phyloP scores from a whole-genome alignment of 495 filamentous ascomycete genomes.

The Tetracladium setigerum region DNA sequence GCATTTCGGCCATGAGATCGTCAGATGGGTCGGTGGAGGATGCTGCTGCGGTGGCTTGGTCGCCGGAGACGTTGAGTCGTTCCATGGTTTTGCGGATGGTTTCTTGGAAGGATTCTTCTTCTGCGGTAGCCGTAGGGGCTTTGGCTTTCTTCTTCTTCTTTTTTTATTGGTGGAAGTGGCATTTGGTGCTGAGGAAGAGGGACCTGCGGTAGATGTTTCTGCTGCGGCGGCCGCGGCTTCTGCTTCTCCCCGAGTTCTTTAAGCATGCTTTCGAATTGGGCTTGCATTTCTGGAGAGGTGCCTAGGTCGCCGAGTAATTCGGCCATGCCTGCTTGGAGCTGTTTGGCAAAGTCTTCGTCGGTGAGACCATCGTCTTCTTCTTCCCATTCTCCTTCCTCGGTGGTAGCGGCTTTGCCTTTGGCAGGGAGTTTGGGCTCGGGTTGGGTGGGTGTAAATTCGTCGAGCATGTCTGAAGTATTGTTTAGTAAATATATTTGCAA shows the following conservation, averaged over 20 bases:
- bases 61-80: conserved; percentile 81
- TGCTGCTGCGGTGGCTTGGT: conserved; percentile 73
- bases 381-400: conserved; percentile 2
- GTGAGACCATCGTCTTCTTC: conserved; percentile 25
- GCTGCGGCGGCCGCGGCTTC: conserved; percentile 7
- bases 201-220: neutral
- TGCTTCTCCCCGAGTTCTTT: conserved; percentile 59
- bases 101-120: conserved; percentile 72
- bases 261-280: conserved; percentile 80
- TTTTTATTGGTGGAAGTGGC: conserved; percentile 16
- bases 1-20: conserved; percentile 75
- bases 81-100: conserved; percentile 88
- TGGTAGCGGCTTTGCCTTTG: conserved; percentile 4
- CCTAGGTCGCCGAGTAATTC: conserved; percentile 66
- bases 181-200: conserved; percentile 18
- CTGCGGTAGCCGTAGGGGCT: conserved; percentile 20
- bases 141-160: conserved; percentile 12
- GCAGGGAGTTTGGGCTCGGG: conserved; percentile 37
- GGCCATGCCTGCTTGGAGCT: conserved; percentile 83
- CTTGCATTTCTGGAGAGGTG: conserved; percentile 69
- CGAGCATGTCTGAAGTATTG: conserved; percentile 64
- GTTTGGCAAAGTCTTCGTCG: conserved; percentile 73
- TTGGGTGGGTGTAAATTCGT: conserved; percentile 67
- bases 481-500: conserved; percentile 2
- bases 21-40: conserved; percentile 57